phyloP scores from a whole-genome alignment of 805 yeast species.

The Scheffersomyces amazonensis region DNA sequence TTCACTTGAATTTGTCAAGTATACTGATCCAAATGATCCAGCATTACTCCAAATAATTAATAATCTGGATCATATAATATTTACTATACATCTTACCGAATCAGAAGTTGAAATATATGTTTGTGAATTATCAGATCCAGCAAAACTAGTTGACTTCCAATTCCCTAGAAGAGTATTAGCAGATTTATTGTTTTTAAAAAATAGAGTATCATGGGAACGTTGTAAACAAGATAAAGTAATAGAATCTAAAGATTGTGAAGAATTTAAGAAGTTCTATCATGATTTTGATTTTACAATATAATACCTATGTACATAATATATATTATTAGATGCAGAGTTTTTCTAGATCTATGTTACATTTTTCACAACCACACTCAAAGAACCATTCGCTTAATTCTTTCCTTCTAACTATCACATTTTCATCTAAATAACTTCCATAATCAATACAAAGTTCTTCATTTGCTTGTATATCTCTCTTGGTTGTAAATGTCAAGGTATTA shows the following conservation, averaged over 20 bases:
- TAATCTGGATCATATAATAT: constrained; percentile 35
- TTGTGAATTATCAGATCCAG: constrained; percentile 17
- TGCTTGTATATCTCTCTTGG: constrained; percentile 34
- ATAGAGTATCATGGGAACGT: constrained; percentile 71
- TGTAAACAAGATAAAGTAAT: constrained; percentile 64
- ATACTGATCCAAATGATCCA: constrained; percentile 17
- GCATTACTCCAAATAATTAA: constrained; percentile 19
- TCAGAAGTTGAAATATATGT: constrained; percentile 14
- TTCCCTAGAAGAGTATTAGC: constrained; percentile 84
- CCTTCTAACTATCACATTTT: constrained; percentile 39
- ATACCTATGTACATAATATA: neutral
- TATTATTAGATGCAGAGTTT: neutral
- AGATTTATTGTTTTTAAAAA: constrained; percentile 54
- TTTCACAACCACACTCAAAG: constrained; percentile 51
- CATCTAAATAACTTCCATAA: constrained; percentile 52
- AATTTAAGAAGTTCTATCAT: constrained; percentile 55
- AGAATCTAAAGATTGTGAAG: constrained; percentile 62
- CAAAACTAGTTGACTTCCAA: constrained; percentile 63
- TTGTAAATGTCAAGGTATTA: constrained; percentile 39
- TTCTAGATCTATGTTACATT: constrained; percentile 33
- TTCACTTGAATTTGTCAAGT: constrained; percentile 39
- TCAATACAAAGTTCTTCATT: constrained; percentile 58
- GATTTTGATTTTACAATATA: constrained; percentile 47
- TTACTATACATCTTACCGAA: constrained; percentile 24
- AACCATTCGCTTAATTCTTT: constrained; percentile 52